phyloP scores from a whole-genome alignment of 441 rosid genomes.

The Erodium chrysanthum region DNA sequence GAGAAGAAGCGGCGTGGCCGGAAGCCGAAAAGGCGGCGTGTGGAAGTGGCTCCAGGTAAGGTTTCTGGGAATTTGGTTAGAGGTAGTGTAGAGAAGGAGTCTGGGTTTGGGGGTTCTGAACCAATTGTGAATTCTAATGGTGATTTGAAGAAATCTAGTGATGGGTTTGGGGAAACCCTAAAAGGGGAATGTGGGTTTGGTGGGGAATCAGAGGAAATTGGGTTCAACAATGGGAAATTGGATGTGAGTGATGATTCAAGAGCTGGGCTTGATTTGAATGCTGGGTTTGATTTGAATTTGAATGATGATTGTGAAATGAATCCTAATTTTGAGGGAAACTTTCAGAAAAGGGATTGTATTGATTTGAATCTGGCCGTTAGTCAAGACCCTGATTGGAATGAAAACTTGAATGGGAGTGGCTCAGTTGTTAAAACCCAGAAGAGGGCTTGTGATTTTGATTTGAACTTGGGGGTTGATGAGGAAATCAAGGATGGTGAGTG shows the following conservation, averaged over 20 bases:
- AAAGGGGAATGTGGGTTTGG: constrained; percentile 25
- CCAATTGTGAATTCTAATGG: constrained; percentile 23
- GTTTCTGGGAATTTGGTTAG: constrained; percentile 24
- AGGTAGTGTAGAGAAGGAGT: constrained; percentile 1
- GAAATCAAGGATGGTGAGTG: constrained; percentile 34
- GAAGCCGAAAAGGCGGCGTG: constrained; percentile 49
- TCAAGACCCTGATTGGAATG: constrained; percentile 43
- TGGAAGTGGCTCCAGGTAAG: constrained; percentile 18
- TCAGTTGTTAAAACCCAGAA: constrained; percentile 23
- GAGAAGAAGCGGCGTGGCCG: constrained; percentile 37
- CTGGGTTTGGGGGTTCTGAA: constrained; percentile 21
- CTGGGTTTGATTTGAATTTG: constrained; percentile 52
- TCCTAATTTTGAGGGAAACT: constrained; percentile 26
- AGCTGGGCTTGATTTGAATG: constrained; percentile 46
- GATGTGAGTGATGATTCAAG: constrained; percentile 3
- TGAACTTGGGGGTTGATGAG: constrained; percentile 54
- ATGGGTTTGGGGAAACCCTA: constrained; percentile 30
- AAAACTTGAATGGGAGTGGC: constrained; percentile 20
- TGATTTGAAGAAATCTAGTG: constrained; percentile 23
- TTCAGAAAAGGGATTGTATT: constrained; percentile 34
- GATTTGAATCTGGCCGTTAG: constrained; percentile 73
- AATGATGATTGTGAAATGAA: constrained; percentile 19
- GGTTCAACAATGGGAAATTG: constrained; percentile 22
- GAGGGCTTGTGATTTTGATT: constrained; percentile 55
- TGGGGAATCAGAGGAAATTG: constrained; percentile 28